Conservation (phyloP, 2,329 filamentous ascomycete genomes). For the Aspergillus unguis region DNA sequence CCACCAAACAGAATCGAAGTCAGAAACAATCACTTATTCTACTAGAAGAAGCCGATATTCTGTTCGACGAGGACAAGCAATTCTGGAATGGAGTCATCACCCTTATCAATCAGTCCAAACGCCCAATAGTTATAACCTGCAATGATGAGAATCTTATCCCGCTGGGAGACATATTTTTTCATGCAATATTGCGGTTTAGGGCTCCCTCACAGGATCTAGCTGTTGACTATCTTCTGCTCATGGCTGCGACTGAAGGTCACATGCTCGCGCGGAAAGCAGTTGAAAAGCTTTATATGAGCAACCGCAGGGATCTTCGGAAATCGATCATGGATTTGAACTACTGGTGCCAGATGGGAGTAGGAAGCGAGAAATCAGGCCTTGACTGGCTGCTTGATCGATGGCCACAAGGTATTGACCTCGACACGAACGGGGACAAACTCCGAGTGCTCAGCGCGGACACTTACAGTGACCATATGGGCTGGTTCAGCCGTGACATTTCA, state of each 20-base stretch:
- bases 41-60: conserved; percentile 86
- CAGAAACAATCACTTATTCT: conserved; percentile 95
- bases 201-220: conserved; percentile 65
- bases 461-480: conserved; percentile 73
- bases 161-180: conserved; percentile 67
- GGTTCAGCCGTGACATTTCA: conserved; percentile 62
- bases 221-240: conserved; percentile 73
- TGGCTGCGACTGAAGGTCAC: conserved; percentile 89
- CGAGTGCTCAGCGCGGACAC: conserved; percentile 79
- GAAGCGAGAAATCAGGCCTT: conserved; percentile 80
- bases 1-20: conserved; percentile 37
- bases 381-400: conserved; percentile 84
- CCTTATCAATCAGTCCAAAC: conserved; percentile 78
- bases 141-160: conserved; percentile 86
- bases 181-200: conserved; percentile 77
- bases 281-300: conserved; percentile 65
- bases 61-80: conserved; percentile 93
- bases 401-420: conserved; percentile 67
- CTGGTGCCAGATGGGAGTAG: conserved; percentile 95
- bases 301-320: conserved; percentile 70
- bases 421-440: conserved; percentile 64
- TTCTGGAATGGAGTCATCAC: conserved; percentile 83
- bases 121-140: conserved; percentile 93
- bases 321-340: conserved; percentile 83
- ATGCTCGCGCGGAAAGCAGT: conserved; percentile 66